Percentiles rank a stretch among this genome's conserved stretches.
Evolutionary conservation across 352 stramenopile genomes (phyloP).

Genomic region (Globisporangium abappressorium): DNA sequence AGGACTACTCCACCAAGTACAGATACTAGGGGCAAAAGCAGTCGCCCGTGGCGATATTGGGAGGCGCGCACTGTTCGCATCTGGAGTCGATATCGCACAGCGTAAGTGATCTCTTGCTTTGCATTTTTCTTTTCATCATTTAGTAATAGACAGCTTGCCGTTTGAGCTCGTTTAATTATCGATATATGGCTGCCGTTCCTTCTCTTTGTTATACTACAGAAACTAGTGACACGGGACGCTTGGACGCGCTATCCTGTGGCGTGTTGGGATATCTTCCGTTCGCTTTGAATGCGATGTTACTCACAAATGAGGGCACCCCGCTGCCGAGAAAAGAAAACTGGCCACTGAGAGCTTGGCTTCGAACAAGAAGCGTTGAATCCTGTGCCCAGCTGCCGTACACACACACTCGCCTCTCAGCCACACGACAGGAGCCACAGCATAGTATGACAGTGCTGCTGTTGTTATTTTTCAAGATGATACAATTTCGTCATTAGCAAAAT

Average conservation of each 20-base stretch:
- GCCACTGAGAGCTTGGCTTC: background rate
- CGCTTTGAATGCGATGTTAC: background rate
- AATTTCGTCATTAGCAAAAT: background rate
- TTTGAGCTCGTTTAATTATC: background rate
- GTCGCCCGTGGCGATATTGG: background rate
- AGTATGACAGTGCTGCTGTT: background rate
- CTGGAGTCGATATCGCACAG: background rate
- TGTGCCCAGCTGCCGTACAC: background rate
- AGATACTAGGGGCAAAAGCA: conserved; percentile 79
- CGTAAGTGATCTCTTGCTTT: background rate
- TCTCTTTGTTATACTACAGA: background rate
- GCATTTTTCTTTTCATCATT: conserved; percentile 10
- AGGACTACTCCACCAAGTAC: conserved; percentile 99
- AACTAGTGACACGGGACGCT: background rate
- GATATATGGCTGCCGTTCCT: background rate
- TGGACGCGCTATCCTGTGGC: background rate
- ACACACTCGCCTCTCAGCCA: background rate
- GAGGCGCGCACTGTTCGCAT: background rate
- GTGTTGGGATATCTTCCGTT: background rate
- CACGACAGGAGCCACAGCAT: background rate
- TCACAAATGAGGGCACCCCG: background rate
- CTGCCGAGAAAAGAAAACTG: background rate
- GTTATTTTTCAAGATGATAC: background rate
- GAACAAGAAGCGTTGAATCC: background rate
- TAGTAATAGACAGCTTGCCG: background rate